Conservation (phyloP, 2,329 filamentous ascomycete genomes). For the Fusarium sulawesiense region DNA sequence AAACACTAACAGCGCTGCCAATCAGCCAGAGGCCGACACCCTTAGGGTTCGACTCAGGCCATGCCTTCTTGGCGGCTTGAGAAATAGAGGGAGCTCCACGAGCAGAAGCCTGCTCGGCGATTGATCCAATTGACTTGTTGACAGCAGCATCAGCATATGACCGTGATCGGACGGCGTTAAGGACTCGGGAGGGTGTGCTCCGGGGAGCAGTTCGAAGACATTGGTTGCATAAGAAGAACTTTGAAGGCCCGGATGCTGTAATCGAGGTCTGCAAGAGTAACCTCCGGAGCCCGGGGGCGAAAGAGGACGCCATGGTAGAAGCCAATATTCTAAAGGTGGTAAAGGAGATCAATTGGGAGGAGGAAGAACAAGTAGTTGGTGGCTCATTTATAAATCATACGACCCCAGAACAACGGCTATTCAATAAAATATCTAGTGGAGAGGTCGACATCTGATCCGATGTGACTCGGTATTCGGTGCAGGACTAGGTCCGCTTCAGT, state of each 20-base stretch:
- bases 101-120: constrained; percentile 45
- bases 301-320: constrained; percentile 55
- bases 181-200: constrained; percentile 53
- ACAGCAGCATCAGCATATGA: constrained; percentile 52
- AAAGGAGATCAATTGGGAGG: constrained; percentile 11
- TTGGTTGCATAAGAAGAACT: constrained; percentile 62
- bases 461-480: constrained; percentile 39
- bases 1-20: constrained; percentile 90
- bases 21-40: constrained; percentile 91
- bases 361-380: constrained; percentile 5
- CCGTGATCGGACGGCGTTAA: constrained; percentile 55
- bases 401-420: constrained; percentile 16
- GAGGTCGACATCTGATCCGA: constrained; percentile 31
- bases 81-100: constrained; percentile 40
- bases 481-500: constrained; percentile 17
- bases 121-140: constrained; percentile 45
- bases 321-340: constrained; percentile 30
- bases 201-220: constrained; percentile 55
- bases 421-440: constrained; percentile 9
- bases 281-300: constrained; percentile 57
- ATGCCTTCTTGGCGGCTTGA: constrained; percentile 53
- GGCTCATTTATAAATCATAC: constrained; percentile 38
- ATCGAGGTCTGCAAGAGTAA: constrained; percentile 53
- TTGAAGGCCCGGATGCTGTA: constrained; percentile 46
- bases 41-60: constrained; percentile 76